A percentile compares a stretch with the other conserved stretches of the same genome.
Evolutionary conservation across 2,329 filamentous ascomycete species (phyloP).

Genomic region (Sarocladium kiliense): DNA sequence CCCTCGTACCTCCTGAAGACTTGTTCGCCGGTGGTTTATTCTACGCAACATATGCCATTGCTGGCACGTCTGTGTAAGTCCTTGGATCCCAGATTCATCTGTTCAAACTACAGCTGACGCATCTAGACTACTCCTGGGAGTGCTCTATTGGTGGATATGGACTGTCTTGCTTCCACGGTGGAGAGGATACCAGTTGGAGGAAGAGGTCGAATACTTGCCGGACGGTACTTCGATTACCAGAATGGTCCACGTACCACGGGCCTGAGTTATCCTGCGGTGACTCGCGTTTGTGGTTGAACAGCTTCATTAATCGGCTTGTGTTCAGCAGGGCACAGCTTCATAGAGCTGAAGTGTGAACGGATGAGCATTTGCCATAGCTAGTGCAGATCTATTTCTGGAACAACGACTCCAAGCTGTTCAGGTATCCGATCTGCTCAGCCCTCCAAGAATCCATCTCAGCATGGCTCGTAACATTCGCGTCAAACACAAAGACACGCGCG

Average conservation of each 20-base stretch:
- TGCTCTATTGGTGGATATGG: slow-evolving; percentile 66
- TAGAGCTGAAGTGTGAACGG: too few species aligned
- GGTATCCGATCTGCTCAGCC: too few species aligned
- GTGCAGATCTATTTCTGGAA: too few species aligned
- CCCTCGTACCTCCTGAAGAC: slow-evolving; percentile 55
- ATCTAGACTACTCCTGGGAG: slow-evolving; percentile 48
- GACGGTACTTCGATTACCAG: slow-evolving; percentile 65
- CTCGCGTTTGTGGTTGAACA: too few species aligned
- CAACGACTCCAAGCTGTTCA: too few species aligned
- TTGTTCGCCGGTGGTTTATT: slow-evolving; percentile 39
- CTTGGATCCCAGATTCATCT: not conserved
- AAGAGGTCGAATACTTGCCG: slow-evolving; percentile 51
- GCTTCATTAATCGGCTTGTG: too few species aligned
- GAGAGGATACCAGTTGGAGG: slow-evolving; percentile 57
- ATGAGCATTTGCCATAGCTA: too few species aligned
- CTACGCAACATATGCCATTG: slow-evolving; percentile 50
- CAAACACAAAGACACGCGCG: too few species aligned
- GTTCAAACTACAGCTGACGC: not conserved
- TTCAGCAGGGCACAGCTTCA: too few species aligned
- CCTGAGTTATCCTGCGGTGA: too few species aligned
- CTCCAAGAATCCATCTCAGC: too few species aligned
- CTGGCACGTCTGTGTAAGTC: slow-evolving; percentile 29
- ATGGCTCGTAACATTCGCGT: too few species aligned
- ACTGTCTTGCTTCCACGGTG: slow-evolving; percentile 54
- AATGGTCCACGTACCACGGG: slow-evolving; percentile 31